Evolutionary conservation across 2,329 filamentous ascomycete genomes (phyloP).

Genomic region (Fusarium torulosum): DNA sequence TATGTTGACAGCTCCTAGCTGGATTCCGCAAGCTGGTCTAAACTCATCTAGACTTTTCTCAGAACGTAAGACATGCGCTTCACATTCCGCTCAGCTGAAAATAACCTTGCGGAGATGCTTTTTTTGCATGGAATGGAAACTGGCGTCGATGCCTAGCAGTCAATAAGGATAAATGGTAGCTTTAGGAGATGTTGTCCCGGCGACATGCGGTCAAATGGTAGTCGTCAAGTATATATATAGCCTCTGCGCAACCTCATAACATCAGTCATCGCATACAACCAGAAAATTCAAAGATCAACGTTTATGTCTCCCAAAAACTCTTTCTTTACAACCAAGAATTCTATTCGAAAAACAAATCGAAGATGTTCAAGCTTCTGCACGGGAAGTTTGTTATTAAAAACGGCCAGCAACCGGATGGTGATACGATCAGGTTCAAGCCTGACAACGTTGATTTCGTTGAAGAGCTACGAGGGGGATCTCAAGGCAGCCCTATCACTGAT

Average conservation of each 20-base stretch:
- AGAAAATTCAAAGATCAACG: not conserved
- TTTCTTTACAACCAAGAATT: too few species aligned
- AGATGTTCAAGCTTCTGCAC: slow-evolving; percentile 3
- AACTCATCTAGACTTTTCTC: not conserved
- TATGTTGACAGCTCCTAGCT: not conserved
- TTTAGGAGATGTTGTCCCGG: not conserved
- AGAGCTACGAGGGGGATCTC: not conserved
- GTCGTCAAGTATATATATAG: not conserved
- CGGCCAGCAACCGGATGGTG: not conserved
- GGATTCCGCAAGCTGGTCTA: not conserved
- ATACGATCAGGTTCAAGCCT: not conserved
- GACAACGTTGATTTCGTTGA: not conserved
- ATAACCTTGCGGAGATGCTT: not conserved
- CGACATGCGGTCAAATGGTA: not conserved
- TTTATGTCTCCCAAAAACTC: not conserved
- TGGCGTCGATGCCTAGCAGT: not conserved
- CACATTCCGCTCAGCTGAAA: not conserved
- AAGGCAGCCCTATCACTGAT: not conserved
- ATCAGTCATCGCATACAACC: not conserved
- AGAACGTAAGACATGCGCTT: not conserved
- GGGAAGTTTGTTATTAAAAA: not conserved
- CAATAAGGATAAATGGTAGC: not conserved
- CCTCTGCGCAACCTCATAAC: not conserved
- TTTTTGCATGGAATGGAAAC: not conserved
- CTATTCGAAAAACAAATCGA: not conserved